Conservation (phyloP, 352 stramenopile genomes). For the Discostella stelligera region DNA sequence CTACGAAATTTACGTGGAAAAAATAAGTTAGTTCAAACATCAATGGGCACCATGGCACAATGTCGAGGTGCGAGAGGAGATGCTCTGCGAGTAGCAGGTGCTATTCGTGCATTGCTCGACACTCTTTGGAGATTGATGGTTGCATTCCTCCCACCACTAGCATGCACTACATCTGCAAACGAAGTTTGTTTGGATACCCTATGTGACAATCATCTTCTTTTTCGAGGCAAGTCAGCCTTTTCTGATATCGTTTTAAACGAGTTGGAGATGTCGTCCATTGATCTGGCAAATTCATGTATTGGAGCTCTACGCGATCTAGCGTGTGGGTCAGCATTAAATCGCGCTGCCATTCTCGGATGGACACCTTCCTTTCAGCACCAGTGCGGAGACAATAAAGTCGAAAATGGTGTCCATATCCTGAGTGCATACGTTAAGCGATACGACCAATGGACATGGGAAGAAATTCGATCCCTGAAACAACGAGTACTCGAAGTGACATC, state of each 20-base stretch:
- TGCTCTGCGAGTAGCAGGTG: slow-evolving; percentile 30
- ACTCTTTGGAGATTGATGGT: slow-evolving; percentile 26
- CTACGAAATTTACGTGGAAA: slow-evolving; percentile 24
- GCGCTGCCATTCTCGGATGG: slow-evolving; percentile 45
- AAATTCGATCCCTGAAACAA: slow-evolving; percentile 26
- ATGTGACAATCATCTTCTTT: slow-evolving; percentile 18
- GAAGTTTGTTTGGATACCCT: slow-evolving; percentile 1
- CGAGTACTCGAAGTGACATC: not conserved
- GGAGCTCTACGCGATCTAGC: slow-evolving; percentile 47
- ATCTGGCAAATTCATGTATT: slow-evolving; percentile 37
- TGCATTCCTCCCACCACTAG: not conserved
- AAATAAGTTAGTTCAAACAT: slow-evolving; percentile 17
- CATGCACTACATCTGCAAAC: not conserved
- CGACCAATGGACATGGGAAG: slow-evolving; percentile 34
- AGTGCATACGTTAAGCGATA: slow-evolving; percentile 28
- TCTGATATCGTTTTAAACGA: slow-evolving; percentile 12
- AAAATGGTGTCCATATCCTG: slow-evolving; percentile 38
- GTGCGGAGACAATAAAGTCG: not conserved
- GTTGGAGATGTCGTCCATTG: slow-evolving; percentile 19
- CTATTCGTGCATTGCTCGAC: slow-evolving; percentile 31
- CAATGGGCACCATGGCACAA: slow-evolving; percentile 48
- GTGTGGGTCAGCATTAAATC: slow-evolving; percentile 43
- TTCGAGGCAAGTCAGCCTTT: not conserved
- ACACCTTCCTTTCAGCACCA: slow-evolving; percentile 2
- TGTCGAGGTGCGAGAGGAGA: slow-evolving; percentile 37